A percentile compares a stretch with the other conserved stretches of the same genome.
Evolutionary conservation across 139 green algal species (phyloP).

Genomic region (Chlorella sp.): DNA sequence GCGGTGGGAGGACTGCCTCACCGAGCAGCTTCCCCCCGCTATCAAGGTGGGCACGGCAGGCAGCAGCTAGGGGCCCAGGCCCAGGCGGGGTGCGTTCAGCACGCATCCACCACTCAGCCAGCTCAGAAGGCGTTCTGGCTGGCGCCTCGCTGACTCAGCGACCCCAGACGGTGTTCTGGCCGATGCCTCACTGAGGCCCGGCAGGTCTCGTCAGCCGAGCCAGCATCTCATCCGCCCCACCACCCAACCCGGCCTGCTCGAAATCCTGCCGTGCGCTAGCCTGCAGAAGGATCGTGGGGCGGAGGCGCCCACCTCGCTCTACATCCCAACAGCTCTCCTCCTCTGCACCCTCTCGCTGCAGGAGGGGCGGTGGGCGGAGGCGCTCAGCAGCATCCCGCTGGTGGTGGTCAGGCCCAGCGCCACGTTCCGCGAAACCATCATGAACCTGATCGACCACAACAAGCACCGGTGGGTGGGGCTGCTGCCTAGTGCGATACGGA

Average conservation of each 20-base stretch:
- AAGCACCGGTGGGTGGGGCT: conserved; percentile 23
- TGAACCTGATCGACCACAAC: conserved; percentile 28
- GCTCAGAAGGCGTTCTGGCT: background rate
- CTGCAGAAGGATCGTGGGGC: too few species aligned
- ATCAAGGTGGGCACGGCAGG: conserved; percentile 26
- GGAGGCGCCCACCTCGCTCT: too few species aligned
- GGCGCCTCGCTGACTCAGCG: background rate
- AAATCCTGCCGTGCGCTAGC: too few species aligned
- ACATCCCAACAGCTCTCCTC: too few species aligned
- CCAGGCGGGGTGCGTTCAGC: background rate
- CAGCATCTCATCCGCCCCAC: too few species aligned
- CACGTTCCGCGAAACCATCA: conserved; percentile 10
- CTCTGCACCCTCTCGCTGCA: background rate
- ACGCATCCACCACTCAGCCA: background rate
- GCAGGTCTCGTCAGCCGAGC: too few species aligned
- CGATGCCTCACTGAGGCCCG: too few species aligned
- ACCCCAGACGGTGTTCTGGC: too few species aligned
- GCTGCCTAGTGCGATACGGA: background rate
- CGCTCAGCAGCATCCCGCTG: conserved; percentile 1
- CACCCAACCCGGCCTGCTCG: too few species aligned
- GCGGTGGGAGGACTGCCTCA: conserved; percentile 31
- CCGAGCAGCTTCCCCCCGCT: conserved; percentile 16
- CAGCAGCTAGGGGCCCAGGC: too few species aligned
- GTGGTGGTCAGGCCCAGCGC: background rate
- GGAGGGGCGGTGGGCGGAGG: conserved; percentile 36